A percentile compares a stretch with the other conserved stretches of the same genome.
phyloP scores from a whole-genome alignment of 306 rosid genomes.

The Dryas drummondii region DNA sequence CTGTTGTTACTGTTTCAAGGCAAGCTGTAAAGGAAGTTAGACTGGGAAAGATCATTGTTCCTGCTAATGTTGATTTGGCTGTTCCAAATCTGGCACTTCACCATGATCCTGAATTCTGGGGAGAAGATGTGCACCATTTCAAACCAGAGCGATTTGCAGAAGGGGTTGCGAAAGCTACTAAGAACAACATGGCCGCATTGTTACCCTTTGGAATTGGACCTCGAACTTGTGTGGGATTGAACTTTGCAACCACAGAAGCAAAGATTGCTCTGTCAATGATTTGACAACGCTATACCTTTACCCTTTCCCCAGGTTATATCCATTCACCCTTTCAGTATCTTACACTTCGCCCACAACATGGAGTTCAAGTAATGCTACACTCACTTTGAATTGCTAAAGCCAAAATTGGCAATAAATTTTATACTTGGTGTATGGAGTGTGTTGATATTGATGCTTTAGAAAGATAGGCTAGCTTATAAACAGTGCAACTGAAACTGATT shows the following conservation, averaged over 20 bases:
- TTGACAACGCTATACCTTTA: constrained; percentile 29
- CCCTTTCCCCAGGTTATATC: constrained; percentile 26
- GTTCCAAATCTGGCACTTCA: constrained; percentile 23
- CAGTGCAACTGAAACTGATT: too few relatives aligned
- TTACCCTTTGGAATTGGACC: constrained; percentile 35
- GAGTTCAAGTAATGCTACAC: constrained; percentile 27
- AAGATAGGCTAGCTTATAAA: too few relatives aligned
- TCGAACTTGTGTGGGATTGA: constrained; percentile 32
- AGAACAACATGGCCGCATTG: constrained; percentile 25
- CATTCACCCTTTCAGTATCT: constrained; percentile 28
- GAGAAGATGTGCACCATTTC: constrained; percentile 32
- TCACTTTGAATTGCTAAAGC: neutral
- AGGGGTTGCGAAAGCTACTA: constrained; percentile 31
- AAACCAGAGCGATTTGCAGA: constrained; percentile 33
- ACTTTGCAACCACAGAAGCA: constrained; percentile 23
- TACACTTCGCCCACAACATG: constrained; percentile 27
- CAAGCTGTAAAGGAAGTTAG: constrained; percentile 10
- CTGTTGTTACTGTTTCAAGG: constrained; percentile 4
- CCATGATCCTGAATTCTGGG: constrained; percentile 35
- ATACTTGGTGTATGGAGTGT: too few relatives aligned
- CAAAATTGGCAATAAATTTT: too few relatives aligned
- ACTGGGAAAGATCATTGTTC: constrained; percentile 23
- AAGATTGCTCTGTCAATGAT: constrained; percentile 33
- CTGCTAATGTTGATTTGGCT: neutral
- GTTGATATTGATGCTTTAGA: too few relatives aligned